Evolutionary conservation across 1,284 basidiomycete species (phyloP), one percentile per base, ranked within the genome.

Genomic region (Ceratobasidium sp.): DNA sequence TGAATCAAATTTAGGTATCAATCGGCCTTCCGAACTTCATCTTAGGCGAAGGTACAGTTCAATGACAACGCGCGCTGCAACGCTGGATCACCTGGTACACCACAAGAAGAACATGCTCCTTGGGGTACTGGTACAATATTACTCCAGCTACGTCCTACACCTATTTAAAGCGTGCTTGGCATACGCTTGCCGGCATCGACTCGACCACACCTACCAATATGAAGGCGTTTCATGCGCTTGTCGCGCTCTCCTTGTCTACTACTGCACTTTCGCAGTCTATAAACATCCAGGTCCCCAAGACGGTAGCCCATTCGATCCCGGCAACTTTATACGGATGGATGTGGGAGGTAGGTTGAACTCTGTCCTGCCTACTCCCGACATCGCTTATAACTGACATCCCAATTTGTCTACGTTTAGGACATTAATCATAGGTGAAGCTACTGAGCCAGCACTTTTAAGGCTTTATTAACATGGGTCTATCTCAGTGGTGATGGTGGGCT

Each of bases 271-370:
- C 50, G n/a, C 74, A 76, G 26, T 66, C 77, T 1, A 44, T 69
- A 42, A 57, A 46, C n/a, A 67, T 78, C n/a, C 64, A 69, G 54
- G 67, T 78, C 1, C 54, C 78, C 10, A 69, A 77, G 44, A 64
- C 70, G 57, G 71, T 57, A 13, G 76, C 79, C 0, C 73, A 78
- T 62, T 42, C 71, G 23, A 76, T 78, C 44, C 74, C 78, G 40
- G 67, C 77, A 6, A 80, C 77, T 38, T 56, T 80, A 33, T 80
- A 80, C 70, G 79, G 79, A 20, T 78, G 77, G 52, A 80, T 80
- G 79, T 80, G 74, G 77, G 74, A 76, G 74, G 74, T 76, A 12
- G 15, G n/a, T n/a, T n/a, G n/a, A n/a, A n/a, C n/a, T n/a, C n/a
- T n/a, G 52, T 76, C 2, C 12, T 40, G 40, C n/a, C 1, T 15